These are phyloP conservation scores for Alternaria infectoria DNA, from an alignment of 2,329 filamentous ascomycete species.

Conservation along the genomic window DNA sequence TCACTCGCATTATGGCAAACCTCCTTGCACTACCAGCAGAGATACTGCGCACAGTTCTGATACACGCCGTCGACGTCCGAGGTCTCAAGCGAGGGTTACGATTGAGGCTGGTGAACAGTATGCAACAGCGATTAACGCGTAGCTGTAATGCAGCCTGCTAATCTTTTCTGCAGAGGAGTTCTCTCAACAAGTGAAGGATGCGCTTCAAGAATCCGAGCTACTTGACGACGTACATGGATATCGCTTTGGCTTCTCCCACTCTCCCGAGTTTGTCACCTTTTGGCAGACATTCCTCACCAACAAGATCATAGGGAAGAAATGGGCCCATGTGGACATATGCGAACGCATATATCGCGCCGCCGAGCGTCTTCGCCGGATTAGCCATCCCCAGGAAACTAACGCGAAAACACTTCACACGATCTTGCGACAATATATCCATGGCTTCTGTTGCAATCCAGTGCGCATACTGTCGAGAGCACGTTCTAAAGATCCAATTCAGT, in stretches of 20 bases:
- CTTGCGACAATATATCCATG: not conserved
- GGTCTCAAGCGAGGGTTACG: not conserved
- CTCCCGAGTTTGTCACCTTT: not conserved
- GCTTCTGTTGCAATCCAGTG: not conserved
- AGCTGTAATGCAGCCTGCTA: not conserved
- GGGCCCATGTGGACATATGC: not conserved
- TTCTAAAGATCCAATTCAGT: not conserved
- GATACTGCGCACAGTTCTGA: not conserved
- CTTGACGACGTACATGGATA: not conserved
- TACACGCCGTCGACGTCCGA: not conserved
- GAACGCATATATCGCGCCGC: not conserved
- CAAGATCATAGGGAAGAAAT: not conserved
- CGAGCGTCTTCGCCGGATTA: not conserved
- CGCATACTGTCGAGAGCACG: not conserved
- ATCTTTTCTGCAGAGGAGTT: not conserved
- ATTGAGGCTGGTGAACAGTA: constrained; percentile 5
- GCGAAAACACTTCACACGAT: not conserved
- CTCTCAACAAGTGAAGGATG: not conserved
- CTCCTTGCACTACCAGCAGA: not conserved
- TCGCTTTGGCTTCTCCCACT: not conserved
- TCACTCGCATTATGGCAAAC: not conserved
- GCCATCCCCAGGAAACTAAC: not conserved
- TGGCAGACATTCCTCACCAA: constrained; percentile 6
- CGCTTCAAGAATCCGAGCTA: not conserved
- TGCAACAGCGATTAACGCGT: not conserved